Evolutionary conservation across 305 asterid genomes (phyloP).

Genomic region (Fraxinus baroniana): DNA sequence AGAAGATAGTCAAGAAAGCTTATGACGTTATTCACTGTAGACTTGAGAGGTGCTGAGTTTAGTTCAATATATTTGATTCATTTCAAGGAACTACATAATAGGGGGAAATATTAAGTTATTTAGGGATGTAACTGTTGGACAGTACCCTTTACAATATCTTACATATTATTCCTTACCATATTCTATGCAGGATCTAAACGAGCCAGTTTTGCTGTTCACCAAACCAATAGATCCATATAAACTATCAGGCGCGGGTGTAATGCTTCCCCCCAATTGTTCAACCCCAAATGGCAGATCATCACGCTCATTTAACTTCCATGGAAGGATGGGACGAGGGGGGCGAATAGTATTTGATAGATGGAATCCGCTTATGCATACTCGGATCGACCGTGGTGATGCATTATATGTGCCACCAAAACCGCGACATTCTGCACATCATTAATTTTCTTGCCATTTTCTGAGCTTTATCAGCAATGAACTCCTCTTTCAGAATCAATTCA

Average conservation of each 20-base stretch:
- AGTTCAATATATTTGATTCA: background rate
- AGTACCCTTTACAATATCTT: background rate
- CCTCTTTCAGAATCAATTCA: background rate
- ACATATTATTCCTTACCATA: background rate
- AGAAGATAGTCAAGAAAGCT: background rate
- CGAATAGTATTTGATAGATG: constrained; percentile 83
- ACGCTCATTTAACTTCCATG: constrained; percentile 44
- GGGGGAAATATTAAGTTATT: background rate
- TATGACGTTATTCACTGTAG: background rate
- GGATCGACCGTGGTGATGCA: constrained; percentile 57
- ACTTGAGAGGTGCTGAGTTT: background rate
- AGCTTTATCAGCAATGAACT: background rate
- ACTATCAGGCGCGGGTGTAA: constrained; percentile 74
- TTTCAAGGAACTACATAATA: background rate
- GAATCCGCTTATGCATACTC: constrained; percentile 72
- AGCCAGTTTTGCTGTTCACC: constrained; percentile 73
- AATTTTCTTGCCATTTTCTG: constrained; percentile 12
- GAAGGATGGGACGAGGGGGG: constrained; percentile 94
- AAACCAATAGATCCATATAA: constrained; percentile 83
- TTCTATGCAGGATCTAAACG: constrained; percentile 67
- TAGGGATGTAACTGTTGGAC: background rate
- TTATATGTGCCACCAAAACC: constrained; percentile 61
- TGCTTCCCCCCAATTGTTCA: constrained; percentile 60
- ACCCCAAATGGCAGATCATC: constrained; percentile 40
- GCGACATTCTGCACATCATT: constrained; percentile 49